These are phyloP conservation scores for Aspergillus ruber DNA, from an alignment of 2,329 filamentous ascomycete genomes.

Conservation along the genomic window DNA sequence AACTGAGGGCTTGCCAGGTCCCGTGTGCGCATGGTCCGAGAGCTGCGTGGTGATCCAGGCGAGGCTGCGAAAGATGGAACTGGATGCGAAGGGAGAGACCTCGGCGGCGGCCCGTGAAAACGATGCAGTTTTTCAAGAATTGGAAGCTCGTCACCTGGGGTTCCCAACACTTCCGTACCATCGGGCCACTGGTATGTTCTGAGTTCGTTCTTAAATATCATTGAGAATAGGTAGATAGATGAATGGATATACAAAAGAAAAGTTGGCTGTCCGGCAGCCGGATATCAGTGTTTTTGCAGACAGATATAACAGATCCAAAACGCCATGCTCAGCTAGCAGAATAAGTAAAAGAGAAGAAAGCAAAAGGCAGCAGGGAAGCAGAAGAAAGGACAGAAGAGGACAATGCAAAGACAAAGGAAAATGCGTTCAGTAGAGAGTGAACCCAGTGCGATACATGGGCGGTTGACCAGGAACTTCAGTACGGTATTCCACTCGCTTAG, in stretches of 20 bases:
- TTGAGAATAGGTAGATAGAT: not conserved
- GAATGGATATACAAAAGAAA: not conserved
- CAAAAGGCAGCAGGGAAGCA: not conserved
- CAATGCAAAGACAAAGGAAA: not conserved
- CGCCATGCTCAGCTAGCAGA: not conserved
- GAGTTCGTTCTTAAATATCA: not conserved
- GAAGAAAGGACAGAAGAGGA: not conserved
- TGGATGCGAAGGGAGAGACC: slow-evolving; percentile 8
- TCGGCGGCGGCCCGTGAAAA: slow-evolving; percentile 4
- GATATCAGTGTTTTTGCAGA: not conserved
- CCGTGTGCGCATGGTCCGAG: slow-evolving; percentile 37
- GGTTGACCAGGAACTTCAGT: slow-evolving; percentile 15
- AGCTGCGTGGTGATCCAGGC: slow-evolving; percentile 30
- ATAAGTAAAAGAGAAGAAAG: not conserved
- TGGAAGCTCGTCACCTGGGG: slow-evolving; percentile 18
- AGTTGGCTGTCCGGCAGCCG: not conserved
- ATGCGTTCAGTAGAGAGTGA: slow-evolving; percentile 14
- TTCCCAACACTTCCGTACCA: slow-evolving; percentile 26
- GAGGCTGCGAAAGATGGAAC: slow-evolving; percentile 28
- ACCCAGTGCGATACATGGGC: slow-evolving; percentile 19
- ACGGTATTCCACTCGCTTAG: slow-evolving; percentile 18
- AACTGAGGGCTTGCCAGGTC: slow-evolving; percentile 36
- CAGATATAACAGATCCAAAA: not conserved
- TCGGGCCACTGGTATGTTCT: slow-evolving; percentile 18
- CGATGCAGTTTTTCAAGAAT: slow-evolving; percentile 17